A percentile compares a stretch with the other conserved stretches of the same genome.
phyloP scores from a whole-genome alignment of 176 grass and related monocot genomes.

The Tillandsia fasciculata region DNA sequence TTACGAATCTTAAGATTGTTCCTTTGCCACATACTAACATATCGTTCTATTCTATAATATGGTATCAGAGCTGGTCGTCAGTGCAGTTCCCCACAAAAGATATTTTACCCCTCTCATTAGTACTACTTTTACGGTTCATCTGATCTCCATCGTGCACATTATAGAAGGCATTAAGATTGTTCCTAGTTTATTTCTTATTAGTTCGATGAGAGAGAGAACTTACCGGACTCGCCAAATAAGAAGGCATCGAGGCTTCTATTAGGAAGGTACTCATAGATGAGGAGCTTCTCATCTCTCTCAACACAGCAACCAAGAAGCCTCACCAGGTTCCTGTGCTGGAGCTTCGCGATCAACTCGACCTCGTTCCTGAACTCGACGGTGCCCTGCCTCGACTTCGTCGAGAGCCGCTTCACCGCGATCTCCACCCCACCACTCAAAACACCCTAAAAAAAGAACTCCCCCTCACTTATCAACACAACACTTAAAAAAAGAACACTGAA shows the following conservation, averaged over 20 bases:
- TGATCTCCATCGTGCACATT: no score
- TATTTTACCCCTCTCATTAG: no score
- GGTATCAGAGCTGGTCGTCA: no score
- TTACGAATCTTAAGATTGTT: no score
- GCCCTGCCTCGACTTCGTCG: conserved; percentile 62
- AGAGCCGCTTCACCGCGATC: conserved; percentile 86
- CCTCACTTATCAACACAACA: not conserved
- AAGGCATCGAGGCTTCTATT: conserved; percentile 80
- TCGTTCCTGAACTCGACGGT: conserved; percentile 60
- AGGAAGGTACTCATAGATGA: conserved; percentile 90
- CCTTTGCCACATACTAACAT: no score
- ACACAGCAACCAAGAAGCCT: conserved; percentile 73
- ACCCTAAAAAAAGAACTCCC: conserved; percentile 26
- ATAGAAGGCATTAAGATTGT: no score
- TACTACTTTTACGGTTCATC: no score
- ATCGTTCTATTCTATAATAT: no score
- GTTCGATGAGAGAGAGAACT: not conserved
- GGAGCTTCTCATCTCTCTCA: conserved; percentile 73
- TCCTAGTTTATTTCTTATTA: no score
- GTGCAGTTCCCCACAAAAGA: no score
- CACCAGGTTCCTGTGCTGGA: conserved; percentile 90
- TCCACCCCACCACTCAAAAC: conserved; percentile 47
- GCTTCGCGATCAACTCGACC: conserved; percentile 85
- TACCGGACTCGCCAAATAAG: conserved; percentile 50
- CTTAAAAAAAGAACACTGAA: not conserved